These are phyloP conservation scores for Pistacia atlantica DNA, from an alignment of 345 rosid genomes.

Conservation along the genomic window DNA sequence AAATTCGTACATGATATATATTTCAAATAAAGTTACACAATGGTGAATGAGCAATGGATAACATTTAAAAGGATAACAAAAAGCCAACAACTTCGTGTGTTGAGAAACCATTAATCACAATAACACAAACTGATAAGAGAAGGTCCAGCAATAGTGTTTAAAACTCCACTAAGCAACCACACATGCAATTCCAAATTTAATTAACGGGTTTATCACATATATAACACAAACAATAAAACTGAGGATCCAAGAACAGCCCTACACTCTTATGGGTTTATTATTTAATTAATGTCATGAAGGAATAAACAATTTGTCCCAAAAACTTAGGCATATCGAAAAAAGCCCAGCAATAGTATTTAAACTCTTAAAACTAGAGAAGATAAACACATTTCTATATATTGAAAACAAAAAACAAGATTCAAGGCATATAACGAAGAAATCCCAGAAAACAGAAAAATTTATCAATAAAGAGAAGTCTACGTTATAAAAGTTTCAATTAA, in stretches of 20 bases:
- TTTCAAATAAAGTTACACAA: background rate
- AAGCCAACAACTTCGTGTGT: background rate
- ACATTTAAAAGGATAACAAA: background rate
- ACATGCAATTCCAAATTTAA: background rate
- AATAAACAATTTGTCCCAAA: background rate
- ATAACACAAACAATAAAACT: too few species aligned
- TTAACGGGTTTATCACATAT: too few species aligned
- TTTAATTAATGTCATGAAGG: too few species aligned
- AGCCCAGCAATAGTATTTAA: too few species aligned
- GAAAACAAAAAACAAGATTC: background rate
- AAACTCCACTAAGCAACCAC: background rate
- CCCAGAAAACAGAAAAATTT: background rate
- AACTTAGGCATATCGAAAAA: background rate
- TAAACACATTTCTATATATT: background rate
- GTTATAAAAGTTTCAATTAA: background rate
- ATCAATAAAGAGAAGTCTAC: background rate
- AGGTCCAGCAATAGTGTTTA: background rate
- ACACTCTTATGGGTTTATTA: background rate
- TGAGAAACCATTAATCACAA: background rate
- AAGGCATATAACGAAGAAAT: background rate
- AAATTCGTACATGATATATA: background rate
- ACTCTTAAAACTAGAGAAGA: background rate
- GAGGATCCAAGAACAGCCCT: background rate
- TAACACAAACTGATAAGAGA: background rate
- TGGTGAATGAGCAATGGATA: background rate